These are phyloP conservation scores for Coprinopsis sp. DNA, from an alignment of 768 basidiomycete genomes.

Conservation along the genomic window DNA sequence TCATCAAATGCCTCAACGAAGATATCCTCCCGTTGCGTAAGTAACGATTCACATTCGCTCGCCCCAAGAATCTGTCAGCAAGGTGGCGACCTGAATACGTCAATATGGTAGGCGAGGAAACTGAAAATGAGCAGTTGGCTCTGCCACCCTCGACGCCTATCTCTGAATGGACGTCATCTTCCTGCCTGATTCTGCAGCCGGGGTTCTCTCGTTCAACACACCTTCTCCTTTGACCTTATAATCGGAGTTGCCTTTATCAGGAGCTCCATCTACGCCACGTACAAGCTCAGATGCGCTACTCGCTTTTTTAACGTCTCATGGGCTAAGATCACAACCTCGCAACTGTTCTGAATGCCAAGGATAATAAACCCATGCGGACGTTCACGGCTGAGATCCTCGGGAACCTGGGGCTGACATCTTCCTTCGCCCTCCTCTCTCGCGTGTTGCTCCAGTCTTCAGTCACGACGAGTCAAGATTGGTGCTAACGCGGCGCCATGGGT, in stretches of 20 bases:
- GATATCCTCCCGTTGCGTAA: too few relatives aligned
- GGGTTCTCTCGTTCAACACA: conserved; percentile 10
- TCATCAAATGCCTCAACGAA: too few relatives aligned
- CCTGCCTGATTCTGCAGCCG: too few relatives aligned
- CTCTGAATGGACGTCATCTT: too few relatives aligned
- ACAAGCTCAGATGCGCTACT: not conserved
- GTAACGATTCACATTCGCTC: not conserved
- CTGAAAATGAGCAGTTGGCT: conserved; percentile 47
- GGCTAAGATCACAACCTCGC: conserved; percentile 97
- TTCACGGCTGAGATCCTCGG: conserved; percentile 85
- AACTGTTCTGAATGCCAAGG: conserved; percentile 93
- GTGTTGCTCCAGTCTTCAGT: too few relatives aligned
- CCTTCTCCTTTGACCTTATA: conserved; percentile 5
- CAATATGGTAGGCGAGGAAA: conserved; percentile 38
- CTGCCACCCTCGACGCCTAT: conserved; percentile 31
- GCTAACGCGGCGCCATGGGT: conserved; percentile 84
- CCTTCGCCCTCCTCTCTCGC: too few relatives aligned
- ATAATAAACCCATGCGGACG: too few relatives aligned
- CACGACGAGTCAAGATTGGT: too few relatives aligned
- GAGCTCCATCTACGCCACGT: conserved; percentile 1
- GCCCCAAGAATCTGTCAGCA: not conserved
- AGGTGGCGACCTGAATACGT: conserved; percentile 1
- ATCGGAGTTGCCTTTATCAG: too few relatives aligned
- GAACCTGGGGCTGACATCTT: conserved; percentile 96
- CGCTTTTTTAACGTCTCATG: conserved; percentile 88